Evolutionary conservation across 805 yeast species (phyloP), one percentile per base, ranked within the genome.

Genomic region (Yarrowia osloensis): DNA sequence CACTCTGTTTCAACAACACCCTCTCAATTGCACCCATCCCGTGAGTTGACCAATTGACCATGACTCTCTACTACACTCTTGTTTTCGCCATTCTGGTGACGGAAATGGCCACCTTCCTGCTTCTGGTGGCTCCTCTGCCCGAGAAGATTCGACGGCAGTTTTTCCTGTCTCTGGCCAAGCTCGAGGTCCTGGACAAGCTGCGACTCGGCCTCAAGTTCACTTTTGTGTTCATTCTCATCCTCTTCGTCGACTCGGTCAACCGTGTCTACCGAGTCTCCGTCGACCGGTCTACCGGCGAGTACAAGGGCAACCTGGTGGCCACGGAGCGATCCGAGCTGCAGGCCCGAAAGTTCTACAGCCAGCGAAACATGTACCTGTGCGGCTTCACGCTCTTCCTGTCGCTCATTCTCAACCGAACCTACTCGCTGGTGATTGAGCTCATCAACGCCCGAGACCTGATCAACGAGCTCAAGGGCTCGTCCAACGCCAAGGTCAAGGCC

Each of bases 341-440:
- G 77, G 95, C 97, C 24, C 86, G 97, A 78, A 85, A 63, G 67
- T 95, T 95, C 78, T 93, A 93, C 75, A 91, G 98, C 22, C 99
- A 95, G 80, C 87, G 99, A 80, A 95, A 95, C 81, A 86, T 92
- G 88, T 95, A 95, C 74, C 82, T 95, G 62, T 91, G 97, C 72
- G 99, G 99, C 0, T 91, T 93, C 79, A 92, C 98, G 1, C 84
- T 95, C 76, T 95, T 95, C 77, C 81, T 95, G 74, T 90, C 97
- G 1, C 82, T 93, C 74, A 88, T 91, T 65, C 86, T 93, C 71
- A 87, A 88, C 74, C 85, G 98, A 79, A 91, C 97, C 2, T 91
- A 90, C 77, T 42, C 68, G 22, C 46, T 72, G 68, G 73, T 71
- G 17, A 55, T 69, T 40, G 73, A 72, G 33, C 66, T 71, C 46